These are phyloP conservation scores for Alternaria ethzedia DNA, from an alignment of 2,329 filamentous ascomycete genomes.

Conservation along the genomic window DNA sequence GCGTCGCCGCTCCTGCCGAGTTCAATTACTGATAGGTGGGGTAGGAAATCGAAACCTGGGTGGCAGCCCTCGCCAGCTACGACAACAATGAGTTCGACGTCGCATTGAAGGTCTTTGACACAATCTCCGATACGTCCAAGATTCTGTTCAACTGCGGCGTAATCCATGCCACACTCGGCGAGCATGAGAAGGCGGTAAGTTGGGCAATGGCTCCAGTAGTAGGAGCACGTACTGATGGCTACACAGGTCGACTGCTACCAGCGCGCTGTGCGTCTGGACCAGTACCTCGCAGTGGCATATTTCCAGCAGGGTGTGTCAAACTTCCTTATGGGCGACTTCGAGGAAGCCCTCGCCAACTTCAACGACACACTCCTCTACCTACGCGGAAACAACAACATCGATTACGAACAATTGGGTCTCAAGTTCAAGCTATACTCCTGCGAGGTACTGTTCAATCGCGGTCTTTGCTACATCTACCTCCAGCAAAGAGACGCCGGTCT, in stretches of 20 bases:
- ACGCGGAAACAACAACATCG: slow-evolving; percentile 94
- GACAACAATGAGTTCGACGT: slow-evolving; percentile 98
- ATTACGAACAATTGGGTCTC: slow-evolving; percentile 94
- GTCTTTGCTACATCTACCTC: slow-evolving; percentile 95
- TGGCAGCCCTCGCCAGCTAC: slow-evolving; percentile 86
- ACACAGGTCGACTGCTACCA: slow-evolving; percentile 91
- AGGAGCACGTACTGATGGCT: slow-evolving; percentile 24
- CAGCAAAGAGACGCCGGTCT: slow-evolving; percentile 89
- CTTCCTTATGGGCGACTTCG: slow-evolving; percentile 94
- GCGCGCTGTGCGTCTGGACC: slow-evolving; percentile 85
- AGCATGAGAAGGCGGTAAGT: slow-evolving; percentile 92
- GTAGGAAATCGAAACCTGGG: slow-evolving; percentile 99
- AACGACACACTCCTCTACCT: slow-evolving; percentile 96
- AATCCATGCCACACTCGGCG: slow-evolving; percentile 93
- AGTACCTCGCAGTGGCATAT: slow-evolving; percentile 96
- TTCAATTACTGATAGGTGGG: slow-evolving; percentile 34
- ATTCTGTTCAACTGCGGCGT: slow-evolving; percentile 99
- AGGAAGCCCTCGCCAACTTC: slow-evolving; percentile 96
- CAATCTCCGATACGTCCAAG: slow-evolving; percentile 93
- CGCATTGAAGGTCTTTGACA: slow-evolving; percentile 80
- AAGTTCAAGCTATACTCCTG: slow-evolving; percentile 97
- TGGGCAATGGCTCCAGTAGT: not conserved
- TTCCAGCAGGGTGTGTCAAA: slow-evolving; percentile 99
- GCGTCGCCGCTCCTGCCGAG: slow-evolving; percentile 11
- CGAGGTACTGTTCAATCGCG: slow-evolving; percentile 96